These are phyloP conservation scores for Fallopia convolvulus DNA, from an alignment of 148 eudicot species.

Conservation along the genomic window DNA sequence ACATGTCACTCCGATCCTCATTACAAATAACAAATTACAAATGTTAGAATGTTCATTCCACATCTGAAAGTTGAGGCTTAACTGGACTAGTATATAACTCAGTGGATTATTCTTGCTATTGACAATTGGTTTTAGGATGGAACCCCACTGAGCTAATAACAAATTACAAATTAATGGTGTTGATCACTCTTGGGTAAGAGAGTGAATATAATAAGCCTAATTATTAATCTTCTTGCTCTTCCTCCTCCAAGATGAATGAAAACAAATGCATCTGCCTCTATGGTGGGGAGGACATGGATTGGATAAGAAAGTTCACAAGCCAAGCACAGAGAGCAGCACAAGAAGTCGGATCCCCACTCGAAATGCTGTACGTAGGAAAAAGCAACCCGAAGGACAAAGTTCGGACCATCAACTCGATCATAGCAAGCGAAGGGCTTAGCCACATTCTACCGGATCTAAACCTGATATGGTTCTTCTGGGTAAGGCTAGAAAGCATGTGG, in stretches of 20 bases:
- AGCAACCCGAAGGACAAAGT: slow-evolving; percentile 32
- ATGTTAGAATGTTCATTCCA: too few relatives aligned
- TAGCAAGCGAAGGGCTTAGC: slow-evolving; percentile 25
- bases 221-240: too few relatives aligned
- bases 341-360: slow-evolving; percentile 22
- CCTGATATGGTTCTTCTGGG: slow-evolving; percentile 50
- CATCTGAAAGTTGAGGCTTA: too few relatives aligned
- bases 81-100: too few relatives aligned
- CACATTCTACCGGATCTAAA: slow-evolving; percentile 24
- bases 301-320: slow-evolving; percentile 39
- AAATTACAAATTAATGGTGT: too few relatives aligned
- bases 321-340: slow-evolving; percentile 19
- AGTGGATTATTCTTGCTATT: too few relatives aligned
- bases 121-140: too few relatives aligned
- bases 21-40: too few relatives aligned
- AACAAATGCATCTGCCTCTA: slow-evolving; percentile 35
- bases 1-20: too few relatives aligned
- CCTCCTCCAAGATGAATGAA: slow-evolving; percentile 1
- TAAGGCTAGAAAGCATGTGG: slow-evolving; percentile 42
- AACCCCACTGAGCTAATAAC: too few relatives aligned
- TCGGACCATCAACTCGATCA: slow-evolving; percentile 17
- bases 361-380: slow-evolving; percentile 52
- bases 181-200: too few relatives aligned
- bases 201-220: too few relatives aligned
- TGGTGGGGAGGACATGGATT: slow-evolving; percentile 55